These are phyloP conservation scores for Pyrus betulifolia DNA, from an alignment of 306 rosid species.

Conservation along the genomic window DNA sequence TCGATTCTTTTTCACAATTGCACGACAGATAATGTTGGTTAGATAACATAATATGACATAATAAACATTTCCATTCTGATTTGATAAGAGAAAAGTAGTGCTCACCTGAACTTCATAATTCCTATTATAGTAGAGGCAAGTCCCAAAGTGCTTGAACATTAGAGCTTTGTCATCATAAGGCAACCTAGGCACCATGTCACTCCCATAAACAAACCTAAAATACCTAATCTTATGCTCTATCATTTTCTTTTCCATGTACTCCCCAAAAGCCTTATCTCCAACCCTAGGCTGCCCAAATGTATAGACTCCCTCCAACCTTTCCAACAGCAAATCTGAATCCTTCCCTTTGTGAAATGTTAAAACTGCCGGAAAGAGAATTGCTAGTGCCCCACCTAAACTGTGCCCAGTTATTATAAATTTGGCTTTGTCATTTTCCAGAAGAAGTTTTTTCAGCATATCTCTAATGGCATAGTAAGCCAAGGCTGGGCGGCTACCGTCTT, in stretches of 20 bases:
- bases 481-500: constrained; percentile 16
- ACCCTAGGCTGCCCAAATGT: constrained; percentile 85
- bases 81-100: background rate
- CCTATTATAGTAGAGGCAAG: constrained; percentile 51
- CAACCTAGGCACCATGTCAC: constrained; percentile 59
- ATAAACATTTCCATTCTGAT: background rate
- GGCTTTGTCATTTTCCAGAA: constrained; percentile 3
- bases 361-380: constrained; percentile 24
- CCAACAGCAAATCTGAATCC: constrained; percentile 27
- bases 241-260: constrained; percentile 38
- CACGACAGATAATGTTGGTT: background rate
- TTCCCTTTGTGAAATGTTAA: constrained; percentile 46
- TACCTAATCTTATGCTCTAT: constrained; percentile 24
- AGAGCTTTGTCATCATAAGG: constrained; percentile 51
- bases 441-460: background rate
- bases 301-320: constrained; percentile 61
- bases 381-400: constrained; percentile 29
- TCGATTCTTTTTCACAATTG: background rate
- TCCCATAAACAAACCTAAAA: constrained; percentile 60
- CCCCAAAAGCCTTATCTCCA: constrained; percentile 38
- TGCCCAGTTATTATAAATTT: constrained; percentile 17
- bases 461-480: constrained; percentile 47
- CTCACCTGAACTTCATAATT: constrained; percentile 41
- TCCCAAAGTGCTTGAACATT: constrained; percentile 72
- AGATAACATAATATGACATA: too few relatives aligned